Evolutionary conservation across 441 rosid species (phyloP), one percentile per base, ranked within the genome.

Genomic region (Adansonia grandidieri): DNA sequence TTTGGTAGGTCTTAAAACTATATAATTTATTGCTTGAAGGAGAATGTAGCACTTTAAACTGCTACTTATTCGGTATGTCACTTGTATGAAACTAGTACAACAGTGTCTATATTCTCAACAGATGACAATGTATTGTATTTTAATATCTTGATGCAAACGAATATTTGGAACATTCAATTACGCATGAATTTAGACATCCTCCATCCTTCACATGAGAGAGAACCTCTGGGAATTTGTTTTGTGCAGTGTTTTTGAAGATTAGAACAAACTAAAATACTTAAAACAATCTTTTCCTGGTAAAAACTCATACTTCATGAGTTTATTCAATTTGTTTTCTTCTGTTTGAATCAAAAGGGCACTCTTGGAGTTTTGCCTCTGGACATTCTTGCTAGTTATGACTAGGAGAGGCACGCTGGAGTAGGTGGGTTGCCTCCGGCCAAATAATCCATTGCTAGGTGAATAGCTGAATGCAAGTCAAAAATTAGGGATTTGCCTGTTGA

Each of bases 1-100:
- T 61, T 28, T 77, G 65, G 32, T 20, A 60, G 65, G 37, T 60
- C 20, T 57, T 58, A 58, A 51, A 58, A 19, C 63, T 58, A 17
- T 19, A 58, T 71, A 28, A 62, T 22, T 17, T 42, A 37, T 11
- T 24, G 4, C 71, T 76, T 61, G 48, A 37, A 61, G 53, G n/a
- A 47, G 56, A 3, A 22, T 63, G 15, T 53, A n/a, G 37, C 37
- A 37, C 60, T 66, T 45, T 17, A 20, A 61, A 37, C 56, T 50
- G 50, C 5, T 37, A 15, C 65, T 20, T 28, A 28, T 28, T 28
- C 32, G 32, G 32, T 28, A 28, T 32, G 4, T 32, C 40, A 32
- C 40, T 24, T 61, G 42, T 11, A 61, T 24, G 8, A 24, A 24
- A 28, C 22, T 58, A 14, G 45, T 40, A 11, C 15, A 28, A 14